These are phyloP conservation scores for Catharanthus roseus DNA, from an alignment of 257 asterid species.

Conservation along the genomic window DNA sequence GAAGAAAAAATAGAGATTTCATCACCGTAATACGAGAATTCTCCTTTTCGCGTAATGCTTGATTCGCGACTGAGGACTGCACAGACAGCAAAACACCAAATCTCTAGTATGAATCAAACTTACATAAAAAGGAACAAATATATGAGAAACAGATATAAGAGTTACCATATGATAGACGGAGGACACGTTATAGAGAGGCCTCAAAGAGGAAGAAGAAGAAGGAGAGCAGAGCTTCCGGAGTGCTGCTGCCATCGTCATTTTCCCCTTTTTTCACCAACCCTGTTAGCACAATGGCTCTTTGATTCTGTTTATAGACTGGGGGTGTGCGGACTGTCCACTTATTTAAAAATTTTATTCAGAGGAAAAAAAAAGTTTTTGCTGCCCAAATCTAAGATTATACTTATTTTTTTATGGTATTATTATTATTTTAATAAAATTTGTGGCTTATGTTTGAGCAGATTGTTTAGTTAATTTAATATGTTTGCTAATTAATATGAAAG, in stretches of 20 bases:
- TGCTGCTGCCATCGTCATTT: conserved; percentile 51
- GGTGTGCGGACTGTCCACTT: not conserved
- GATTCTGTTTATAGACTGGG: not conserved
- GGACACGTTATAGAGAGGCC: conserved; percentile 31
- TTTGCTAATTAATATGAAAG: too few species aligned
- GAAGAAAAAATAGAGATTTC: not conserved
- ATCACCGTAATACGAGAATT: conserved; percentile 55
- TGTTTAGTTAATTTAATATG: too few species aligned
- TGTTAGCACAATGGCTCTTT: not conserved
- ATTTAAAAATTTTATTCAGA: not conserved
- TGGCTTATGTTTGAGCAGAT: too few species aligned
- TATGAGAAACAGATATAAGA: not conserved
- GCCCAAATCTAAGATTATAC: too few species aligned
- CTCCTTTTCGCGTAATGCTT: conserved; percentile 43
- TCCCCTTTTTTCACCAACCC: not conserved
- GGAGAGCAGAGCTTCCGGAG: conserved; percentile 49
- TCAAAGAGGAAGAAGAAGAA: conserved; percentile 25
- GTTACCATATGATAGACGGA: conserved; percentile 52
- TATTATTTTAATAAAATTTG: too few species aligned
- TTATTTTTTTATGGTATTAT: too few species aligned
- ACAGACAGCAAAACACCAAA: conserved; percentile 2
- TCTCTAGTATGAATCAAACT: not conserved
- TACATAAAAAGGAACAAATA: not conserved
- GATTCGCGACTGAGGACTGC: conserved; percentile 66
- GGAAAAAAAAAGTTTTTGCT: too few species aligned